Base-by-base conservation (phyloP, 2,329 filamentous ascomycete species). In the Cladosporium oxysporum region DNA sequence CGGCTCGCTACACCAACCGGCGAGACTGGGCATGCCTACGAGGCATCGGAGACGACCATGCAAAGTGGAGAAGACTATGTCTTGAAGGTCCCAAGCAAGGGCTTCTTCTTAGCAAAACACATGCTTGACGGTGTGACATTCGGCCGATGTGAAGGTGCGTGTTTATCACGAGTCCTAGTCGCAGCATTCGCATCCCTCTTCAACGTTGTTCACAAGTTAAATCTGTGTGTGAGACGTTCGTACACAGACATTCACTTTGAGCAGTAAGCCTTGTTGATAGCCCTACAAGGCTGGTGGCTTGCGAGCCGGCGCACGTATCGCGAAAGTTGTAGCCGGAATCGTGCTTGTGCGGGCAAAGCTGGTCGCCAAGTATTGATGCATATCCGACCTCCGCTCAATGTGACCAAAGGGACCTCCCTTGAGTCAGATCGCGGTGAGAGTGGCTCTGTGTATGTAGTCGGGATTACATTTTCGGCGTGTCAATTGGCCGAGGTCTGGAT, bases 211-310 rank as follows among this genome's bases (percentile, higher is more conserved):
- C 5, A 28, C 23, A 12, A 12, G 28, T 5, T 10, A 28, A 1
- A 29, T 29, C 6, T 4, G 8, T 11, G 12, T 26, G 49, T 29
- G 12, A 18, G 23, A 6, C 3, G 12, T 16, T 52, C 5, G n/a
- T 52, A 11, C n/a, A 11, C 4, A 21, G 41, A 23, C 5, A 11
- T 47, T 47, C 3, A 3, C 21, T 12, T 1, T n/a, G 4, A 12
- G 21, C n/a, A 11, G 41, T 11, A 47, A 47, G 41, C n/a, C 2
- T 47, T 2, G 10, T 21, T 11, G n/a, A 47, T 11, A 52, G 49
- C 49, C 28, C 28, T 52, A 29, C 49, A 52, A 52, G 49, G 49
- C 49, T 52, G 49, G 49, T 52, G 49, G 49, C 49, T 52, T 26
- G 49, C 23, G 28, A 52, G 49, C 49, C 41, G 41, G n/a, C 41